phyloP scores from a whole-genome alignment of 129 eudicot genomes.

The Pseudognaphalium luteoalbum region DNA sequence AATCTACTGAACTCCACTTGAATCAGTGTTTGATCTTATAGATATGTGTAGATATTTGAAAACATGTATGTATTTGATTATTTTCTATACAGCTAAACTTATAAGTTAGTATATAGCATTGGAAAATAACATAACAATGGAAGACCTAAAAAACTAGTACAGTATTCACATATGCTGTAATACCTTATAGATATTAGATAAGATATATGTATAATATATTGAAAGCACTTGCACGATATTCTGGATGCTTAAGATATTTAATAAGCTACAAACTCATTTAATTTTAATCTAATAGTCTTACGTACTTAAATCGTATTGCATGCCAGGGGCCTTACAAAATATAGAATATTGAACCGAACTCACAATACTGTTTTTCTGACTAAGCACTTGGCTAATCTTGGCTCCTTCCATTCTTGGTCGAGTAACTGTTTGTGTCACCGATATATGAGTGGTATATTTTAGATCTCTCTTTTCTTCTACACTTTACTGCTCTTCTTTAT shows the following conservation, averaged over 20 bases:
- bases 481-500: neutral
- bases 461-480: neutral
- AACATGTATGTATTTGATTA: neutral
- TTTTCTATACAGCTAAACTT: constrained; percentile 1
- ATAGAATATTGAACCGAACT: neutral
- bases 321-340: neutral
- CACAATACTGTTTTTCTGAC: neutral
- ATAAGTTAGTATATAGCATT: neutral
- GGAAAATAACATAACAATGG: neutral
- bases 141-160: neutral
- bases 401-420: neutral
- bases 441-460: neutral
- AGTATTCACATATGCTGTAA: neutral
- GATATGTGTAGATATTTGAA: neutral
- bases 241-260: neutral
- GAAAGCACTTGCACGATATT: neutral
- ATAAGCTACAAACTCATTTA: neutral
- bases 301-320: neutral
- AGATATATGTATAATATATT: neutral
- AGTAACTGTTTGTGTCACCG: neutral
- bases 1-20: constrained; percentile 11
- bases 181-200: neutral
- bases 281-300: neutral
- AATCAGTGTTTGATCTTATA: neutral
- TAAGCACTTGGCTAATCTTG: neutral